Evolutionary conservation across 257 asterid species (phyloP).

Genomic region (Primulina tabacum): DNA sequence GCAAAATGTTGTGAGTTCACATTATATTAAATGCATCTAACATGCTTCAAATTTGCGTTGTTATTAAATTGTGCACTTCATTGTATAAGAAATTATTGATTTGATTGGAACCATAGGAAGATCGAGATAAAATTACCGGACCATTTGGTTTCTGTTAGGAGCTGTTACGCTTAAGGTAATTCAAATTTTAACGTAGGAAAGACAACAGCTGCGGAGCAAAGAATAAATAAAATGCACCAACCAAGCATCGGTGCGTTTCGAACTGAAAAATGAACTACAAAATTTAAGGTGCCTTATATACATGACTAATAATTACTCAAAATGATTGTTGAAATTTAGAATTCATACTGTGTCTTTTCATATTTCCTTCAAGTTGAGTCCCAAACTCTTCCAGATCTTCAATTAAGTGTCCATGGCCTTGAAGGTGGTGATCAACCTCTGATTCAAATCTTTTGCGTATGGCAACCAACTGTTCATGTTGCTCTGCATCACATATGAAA

Average conservation of each 20-base stretch:
- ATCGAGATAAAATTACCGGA: background rate
- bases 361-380: constrained; percentile 55
- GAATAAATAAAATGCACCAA: background rate
- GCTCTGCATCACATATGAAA: constrained; percentile 46
- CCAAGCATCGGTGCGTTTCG: background rate
- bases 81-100: background rate
- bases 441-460: constrained; percentile 64
- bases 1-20: too few relatives aligned
- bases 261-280: constrained; percentile 17
- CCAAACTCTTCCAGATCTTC: constrained; percentile 76
- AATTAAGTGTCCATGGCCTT: constrained; percentile 47
- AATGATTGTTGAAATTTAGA: constrained; percentile 14
- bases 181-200: too few relatives aligned
- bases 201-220: too few relatives aligned
- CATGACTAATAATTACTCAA: constrained; percentile 1
- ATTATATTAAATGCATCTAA: too few relatives aligned
- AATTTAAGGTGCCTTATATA: constrained; percentile 6
- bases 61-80: background rate
- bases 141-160: background rate
- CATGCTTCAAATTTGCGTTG: background rate
- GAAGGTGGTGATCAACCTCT: constrained; percentile 64
- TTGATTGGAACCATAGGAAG: background rate
- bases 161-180: background rate
- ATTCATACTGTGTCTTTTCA: constrained; percentile 70
- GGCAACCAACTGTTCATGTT: constrained; percentile 60